These are phyloP conservation scores for Stenocarpella maydis DNA, from an alignment of 2,329 filamentous ascomycete species.

Conservation along the genomic window DNA sequence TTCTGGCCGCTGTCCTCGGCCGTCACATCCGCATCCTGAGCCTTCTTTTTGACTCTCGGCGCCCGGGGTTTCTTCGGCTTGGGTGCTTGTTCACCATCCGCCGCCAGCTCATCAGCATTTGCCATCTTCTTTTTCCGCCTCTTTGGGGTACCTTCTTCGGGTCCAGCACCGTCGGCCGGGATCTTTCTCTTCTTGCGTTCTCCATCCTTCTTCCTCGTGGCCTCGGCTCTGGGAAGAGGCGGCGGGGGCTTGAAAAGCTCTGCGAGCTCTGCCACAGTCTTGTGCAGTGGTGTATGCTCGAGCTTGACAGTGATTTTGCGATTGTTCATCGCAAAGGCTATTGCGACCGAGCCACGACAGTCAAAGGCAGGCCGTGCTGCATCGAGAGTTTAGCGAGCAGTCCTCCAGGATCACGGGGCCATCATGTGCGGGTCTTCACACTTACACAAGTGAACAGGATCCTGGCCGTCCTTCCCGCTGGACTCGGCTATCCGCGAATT, in stretches of 20 bases:
- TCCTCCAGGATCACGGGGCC: background rate
- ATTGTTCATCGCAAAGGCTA: slow-evolving; percentile 58
- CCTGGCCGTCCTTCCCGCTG: slow-evolving; percentile 55
- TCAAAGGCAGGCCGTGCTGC: slow-evolving; percentile 66
- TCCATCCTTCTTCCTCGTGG: slow-evolving; percentile 42
- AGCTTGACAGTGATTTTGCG: slow-evolving; percentile 62
- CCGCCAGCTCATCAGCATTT: slow-evolving; percentile 29
- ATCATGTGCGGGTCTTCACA: slow-evolving; percentile 35
- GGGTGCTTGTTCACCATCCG: slow-evolving; percentile 33
- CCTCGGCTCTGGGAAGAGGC: slow-evolving; percentile 40
- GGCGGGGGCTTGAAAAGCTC: slow-evolving; percentile 57
- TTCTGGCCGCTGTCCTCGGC: slow-evolving; percentile 30
- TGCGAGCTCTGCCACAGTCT: slow-evolving; percentile 59
- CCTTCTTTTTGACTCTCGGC: slow-evolving; percentile 24
- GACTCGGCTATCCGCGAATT: slow-evolving; percentile 57
- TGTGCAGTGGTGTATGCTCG: slow-evolving; percentile 65
- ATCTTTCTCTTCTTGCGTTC: slow-evolving; percentile 39
- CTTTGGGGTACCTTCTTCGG: slow-evolving; percentile 37
- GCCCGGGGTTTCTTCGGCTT: slow-evolving; percentile 38
- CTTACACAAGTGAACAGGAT: slow-evolving; percentile 56
- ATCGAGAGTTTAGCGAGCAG: slow-evolving; percentile 32
- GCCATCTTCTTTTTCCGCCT: slow-evolving; percentile 43
- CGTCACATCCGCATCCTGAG: slow-evolving; percentile 35
- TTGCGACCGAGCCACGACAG: slow-evolving; percentile 60
- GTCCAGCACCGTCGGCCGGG: slow-evolving; percentile 20